Percentiles rank a stretch among this genome's conserved stretches.
Evolutionary conservation across 768 basidiomycete genomes (phyloP).

Genomic region (Termitomyces eurrhizus): DNA sequence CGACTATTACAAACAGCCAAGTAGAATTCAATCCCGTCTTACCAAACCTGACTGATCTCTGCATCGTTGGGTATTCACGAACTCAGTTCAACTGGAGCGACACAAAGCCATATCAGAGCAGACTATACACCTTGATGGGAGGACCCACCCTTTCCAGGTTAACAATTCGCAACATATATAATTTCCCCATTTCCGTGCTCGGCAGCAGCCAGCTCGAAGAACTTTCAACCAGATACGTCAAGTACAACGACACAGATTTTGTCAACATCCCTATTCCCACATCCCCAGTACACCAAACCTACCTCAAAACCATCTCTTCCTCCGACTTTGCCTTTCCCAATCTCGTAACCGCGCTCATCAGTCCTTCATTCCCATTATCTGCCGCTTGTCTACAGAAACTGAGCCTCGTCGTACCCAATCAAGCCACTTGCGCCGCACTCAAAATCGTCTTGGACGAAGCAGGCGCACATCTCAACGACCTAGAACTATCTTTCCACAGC

Average conservation of each 20-base stretch:
- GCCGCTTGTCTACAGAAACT: not conserved
- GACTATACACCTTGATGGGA: not conserved
- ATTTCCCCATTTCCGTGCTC: not conserved
- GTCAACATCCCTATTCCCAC: not conserved
- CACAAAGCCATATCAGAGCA: not conserved
- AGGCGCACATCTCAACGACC: not conserved
- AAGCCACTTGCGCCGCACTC: not conserved
- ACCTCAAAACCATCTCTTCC: not conserved
- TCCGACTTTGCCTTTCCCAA: not conserved
- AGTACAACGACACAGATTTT: not conserved
- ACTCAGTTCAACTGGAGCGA: not conserved
- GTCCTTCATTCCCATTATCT: not conserved
- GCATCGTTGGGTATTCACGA: not conserved
- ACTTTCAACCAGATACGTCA: not conserved
- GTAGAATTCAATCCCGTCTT: not conserved
- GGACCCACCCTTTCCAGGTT: not conserved
- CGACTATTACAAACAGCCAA: not conserved
- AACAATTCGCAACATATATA: not conserved
- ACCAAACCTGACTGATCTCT: not conserved
- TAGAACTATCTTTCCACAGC: not conserved
- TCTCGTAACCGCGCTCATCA: not conserved
- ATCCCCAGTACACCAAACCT: not conserved
- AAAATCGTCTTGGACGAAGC: not conserved
- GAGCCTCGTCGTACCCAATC: not conserved
- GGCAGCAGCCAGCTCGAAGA: not conserved